phyloP scores from a whole-genome alignment of 345 rosid species.

The Punica granatum region DNA sequence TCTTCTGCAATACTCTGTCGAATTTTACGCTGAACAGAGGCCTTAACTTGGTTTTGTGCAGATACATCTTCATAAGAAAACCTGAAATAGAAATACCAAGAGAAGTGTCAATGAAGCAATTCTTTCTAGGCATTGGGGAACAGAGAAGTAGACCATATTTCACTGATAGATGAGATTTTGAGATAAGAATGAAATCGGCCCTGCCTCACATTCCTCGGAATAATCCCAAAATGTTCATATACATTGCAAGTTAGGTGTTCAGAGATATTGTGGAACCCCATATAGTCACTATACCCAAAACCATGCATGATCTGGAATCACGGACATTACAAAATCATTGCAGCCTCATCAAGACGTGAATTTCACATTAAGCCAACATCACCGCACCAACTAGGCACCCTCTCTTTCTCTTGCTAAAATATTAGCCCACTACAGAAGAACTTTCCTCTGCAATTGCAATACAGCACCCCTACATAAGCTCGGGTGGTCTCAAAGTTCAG shows the following conservation, averaged over 20 bases:
- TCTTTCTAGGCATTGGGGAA: not conserved
- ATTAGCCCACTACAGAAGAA: too few relatives aligned
- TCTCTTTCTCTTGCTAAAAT: not conserved
- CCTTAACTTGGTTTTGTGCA: constrained; percentile 95
- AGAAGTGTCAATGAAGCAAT: not conserved
- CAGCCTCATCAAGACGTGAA: not conserved
- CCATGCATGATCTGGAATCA: not conserved
- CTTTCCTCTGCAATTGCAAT: too few relatives aligned
- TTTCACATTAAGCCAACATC: not conserved
- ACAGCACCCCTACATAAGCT: not conserved
- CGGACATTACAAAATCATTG: not conserved
- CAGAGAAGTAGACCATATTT: not conserved
- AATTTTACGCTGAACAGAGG: constrained; percentile 91
- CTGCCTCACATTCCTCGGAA: not conserved
- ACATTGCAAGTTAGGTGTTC: not conserved
- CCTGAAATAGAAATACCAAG: constrained; percentile 29
- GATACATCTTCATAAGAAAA: constrained; percentile 90
- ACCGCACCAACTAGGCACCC: not conserved
- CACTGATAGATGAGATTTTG: not conserved
- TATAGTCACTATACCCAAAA: not conserved
- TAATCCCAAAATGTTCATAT: not conserved
- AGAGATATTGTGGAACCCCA: not conserved
- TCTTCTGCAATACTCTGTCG: constrained; percentile 97
- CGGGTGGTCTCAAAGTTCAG: too few relatives aligned
- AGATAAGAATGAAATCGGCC: not conserved